Conservation (phyloP, 192 early-diverging fungal genomes). For the Umbelopsis sp. region DNA sequence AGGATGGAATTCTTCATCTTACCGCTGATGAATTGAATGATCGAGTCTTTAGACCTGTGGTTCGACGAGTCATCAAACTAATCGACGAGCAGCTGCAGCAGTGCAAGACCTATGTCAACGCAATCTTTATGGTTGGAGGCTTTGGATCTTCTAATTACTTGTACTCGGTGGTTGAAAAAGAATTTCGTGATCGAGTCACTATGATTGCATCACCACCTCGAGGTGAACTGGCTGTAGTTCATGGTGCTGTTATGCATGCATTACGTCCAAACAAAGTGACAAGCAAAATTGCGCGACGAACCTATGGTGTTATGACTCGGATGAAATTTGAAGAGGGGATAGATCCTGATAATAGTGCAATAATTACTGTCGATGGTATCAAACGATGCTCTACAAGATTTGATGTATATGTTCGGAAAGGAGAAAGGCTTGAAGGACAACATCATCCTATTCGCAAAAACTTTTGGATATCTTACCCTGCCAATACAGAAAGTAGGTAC, state of each 20-base stretch:
- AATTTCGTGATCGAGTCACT: constrained; percentile 31
- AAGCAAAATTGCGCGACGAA: constrained; percentile 39
- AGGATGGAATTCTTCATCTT: constrained; percentile 37
- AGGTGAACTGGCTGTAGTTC: constrained; percentile 50
- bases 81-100: constrained; percentile 46
- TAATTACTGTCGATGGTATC: constrained; percentile 41
- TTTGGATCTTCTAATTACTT: constrained; percentile 53
- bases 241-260: constrained; percentile 50
- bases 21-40: constrained; percentile 34
- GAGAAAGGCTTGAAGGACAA: constrained; percentile 39
- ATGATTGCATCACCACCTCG: constrained; percentile 44
- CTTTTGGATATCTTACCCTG: constrained; percentile 46
- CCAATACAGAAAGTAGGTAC: constrained; percentile 39
- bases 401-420: constrained; percentile 40
- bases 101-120: constrained; percentile 28
- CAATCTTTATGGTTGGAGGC: constrained; percentile 57
- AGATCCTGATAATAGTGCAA: constrained; percentile 41
- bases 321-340: constrained; percentile 45
- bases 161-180: constrained; percentile 32
- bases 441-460: constrained; percentile 31
- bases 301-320: constrained; percentile 46
- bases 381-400: constrained; percentile 44
- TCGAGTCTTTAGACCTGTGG: constrained; percentile 51
- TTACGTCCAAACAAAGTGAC: constrained; percentile 36
- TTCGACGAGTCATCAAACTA: constrained; percentile 38